Evolutionary conservation across 139 green algal species (phyloP), one percentile per base, ranked within the genome.

Genomic region (Marvania coccoides): DNA sequence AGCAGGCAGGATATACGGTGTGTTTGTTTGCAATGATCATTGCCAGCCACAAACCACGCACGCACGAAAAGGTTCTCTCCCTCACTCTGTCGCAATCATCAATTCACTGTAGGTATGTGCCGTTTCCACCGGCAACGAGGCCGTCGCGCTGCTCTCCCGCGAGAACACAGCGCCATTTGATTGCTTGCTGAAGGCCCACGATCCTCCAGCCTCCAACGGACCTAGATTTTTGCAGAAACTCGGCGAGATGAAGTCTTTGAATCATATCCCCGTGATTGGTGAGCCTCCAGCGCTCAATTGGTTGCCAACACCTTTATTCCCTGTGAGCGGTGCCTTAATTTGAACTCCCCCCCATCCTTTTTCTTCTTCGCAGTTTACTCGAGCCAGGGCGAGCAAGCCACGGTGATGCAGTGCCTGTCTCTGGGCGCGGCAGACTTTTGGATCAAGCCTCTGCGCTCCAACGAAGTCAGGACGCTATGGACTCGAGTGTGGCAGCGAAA

Each of bases 391-490:
- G 82, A 90, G 31, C 73, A 75, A 10, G 77, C 89, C 6, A 65
- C 77, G 5, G 83, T 95, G 29, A 63, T 88, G 34, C 70, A 83
- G 5, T 94, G 87, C 78, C 78, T 95, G 13, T 75, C 83, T 28
- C 76, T 85, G n/a, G 89, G 89, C 23, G 89, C 89, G 1, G 80
- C 87, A 15, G 89, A 96, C 74, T 96, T 87, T 63, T 81, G 93
- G 38, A 70, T 96, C 35, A 93, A 92, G 60, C 89, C 89, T 2
- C 70, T 96, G 51, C 73, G 89, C 4, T 74, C 80, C 14, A 94
- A 95, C 53, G 89, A 96, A 71, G 70, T 95, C 31, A 73, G 83
- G 1, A 86, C 91, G 64, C 76, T 96, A 7, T 96, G 89, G 89
- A 90, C 84, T 6, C 75, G 85, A 13, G 82, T 95, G 0, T 94